phyloP scores from a whole-genome alignment of 306 rosid species.

The Trifolium subterraneum region DNA sequence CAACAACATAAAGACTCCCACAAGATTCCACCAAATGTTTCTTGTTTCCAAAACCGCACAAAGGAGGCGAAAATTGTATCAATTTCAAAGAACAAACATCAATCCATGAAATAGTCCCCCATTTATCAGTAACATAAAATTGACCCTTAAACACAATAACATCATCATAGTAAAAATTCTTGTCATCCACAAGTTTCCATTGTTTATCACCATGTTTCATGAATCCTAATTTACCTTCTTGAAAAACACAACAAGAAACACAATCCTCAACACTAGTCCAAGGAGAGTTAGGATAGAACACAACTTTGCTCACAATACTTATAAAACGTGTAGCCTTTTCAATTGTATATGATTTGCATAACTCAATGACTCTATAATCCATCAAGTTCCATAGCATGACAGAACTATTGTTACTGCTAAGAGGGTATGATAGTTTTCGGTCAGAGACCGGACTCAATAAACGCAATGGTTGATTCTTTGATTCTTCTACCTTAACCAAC shows the following conservation, averaged over 20 bases:
- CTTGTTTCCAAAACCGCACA: slow-evolving; percentile 62
- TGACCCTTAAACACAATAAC: slow-evolving; percentile 58
- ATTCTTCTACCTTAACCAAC: slow-evolving; percentile 52
- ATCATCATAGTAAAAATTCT: slow-evolving; percentile 61
- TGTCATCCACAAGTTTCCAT: slow-evolving; percentile 51
- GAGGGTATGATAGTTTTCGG: slow-evolving; percentile 19
- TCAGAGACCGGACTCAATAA: slow-evolving; percentile 50
- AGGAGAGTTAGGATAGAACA: slow-evolving; percentile 48
- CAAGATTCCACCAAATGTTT: slow-evolving; percentile 73
- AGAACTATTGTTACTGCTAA: neutral
- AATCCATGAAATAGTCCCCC: slow-evolving; percentile 74
- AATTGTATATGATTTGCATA: slow-evolving; percentile 50
- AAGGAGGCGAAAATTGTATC: slow-evolving; percentile 59
- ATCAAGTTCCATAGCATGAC: slow-evolving; percentile 37
- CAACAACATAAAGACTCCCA: slow-evolving; percentile 71
- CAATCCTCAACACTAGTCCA: slow-evolving; percentile 42
- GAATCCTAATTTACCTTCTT: slow-evolving; percentile 58
- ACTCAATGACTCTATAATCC: slow-evolving; percentile 42
- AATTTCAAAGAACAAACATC: slow-evolving; percentile 47
- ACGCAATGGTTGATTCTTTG: slow-evolving; percentile 23
- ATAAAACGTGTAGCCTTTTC: neutral
- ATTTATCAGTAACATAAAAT: slow-evolving; percentile 63
- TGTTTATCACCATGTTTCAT: slow-evolving; percentile 49
- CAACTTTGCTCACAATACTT: slow-evolving; percentile 48
- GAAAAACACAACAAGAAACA: slow-evolving; percentile 46